Conservation (phyloP, 2,329 filamentous ascomycete genomes). For the Epichloe sylvatica region DNA sequence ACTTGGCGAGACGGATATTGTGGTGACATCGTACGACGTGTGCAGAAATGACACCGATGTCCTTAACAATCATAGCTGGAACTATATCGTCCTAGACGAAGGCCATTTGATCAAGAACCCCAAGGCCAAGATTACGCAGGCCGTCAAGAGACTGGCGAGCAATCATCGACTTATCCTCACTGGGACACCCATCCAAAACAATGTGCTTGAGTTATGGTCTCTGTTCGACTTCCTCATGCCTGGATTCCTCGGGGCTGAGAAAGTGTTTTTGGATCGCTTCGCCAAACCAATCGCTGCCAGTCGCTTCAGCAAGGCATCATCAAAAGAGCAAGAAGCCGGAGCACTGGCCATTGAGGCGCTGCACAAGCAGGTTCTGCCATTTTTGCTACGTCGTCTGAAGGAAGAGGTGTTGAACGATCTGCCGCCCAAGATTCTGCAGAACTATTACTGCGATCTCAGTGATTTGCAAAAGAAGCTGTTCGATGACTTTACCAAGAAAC, state of each 20-base stretch:
- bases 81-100: slow-evolving; percentile 94
- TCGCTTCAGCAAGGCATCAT: slow-evolving; percentile 91
- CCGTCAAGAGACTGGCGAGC: slow-evolving; percentile 77
- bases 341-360: slow-evolving; percentile 94
- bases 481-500: slow-evolving; percentile 89
- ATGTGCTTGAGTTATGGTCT: slow-evolving; percentile 92
- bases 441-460: slow-evolving; percentile 97
- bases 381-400: slow-evolving; percentile 88
- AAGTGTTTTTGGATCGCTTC: slow-evolving; percentile 91
- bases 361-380: slow-evolving; percentile 94
- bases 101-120: slow-evolving; percentile 98
- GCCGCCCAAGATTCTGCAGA: slow-evolving; percentile 95
- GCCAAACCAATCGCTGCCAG: slow-evolving; percentile 91
- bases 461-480: slow-evolving; percentile 91
- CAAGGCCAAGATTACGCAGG: slow-evolving; percentile 86
- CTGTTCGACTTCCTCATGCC: slow-evolving; percentile 99
- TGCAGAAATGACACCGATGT: slow-evolving; percentile 90
- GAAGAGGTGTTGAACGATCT: slow-evolving; percentile 94
- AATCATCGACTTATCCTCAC: slow-evolving; percentile 95
- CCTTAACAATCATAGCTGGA: slow-evolving; percentile 76
- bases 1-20: slow-evolving; percentile 71
- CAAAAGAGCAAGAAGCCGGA: slow-evolving; percentile 94
- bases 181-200: slow-evolving; percentile 95
- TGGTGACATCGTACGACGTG: slow-evolving; percentile 96
- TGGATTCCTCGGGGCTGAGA: slow-evolving; percentile 84